Evolutionary conservation across 371 early-diverging fungal genomes (phyloP).

Genomic region (Mucor sp.): DNA sequence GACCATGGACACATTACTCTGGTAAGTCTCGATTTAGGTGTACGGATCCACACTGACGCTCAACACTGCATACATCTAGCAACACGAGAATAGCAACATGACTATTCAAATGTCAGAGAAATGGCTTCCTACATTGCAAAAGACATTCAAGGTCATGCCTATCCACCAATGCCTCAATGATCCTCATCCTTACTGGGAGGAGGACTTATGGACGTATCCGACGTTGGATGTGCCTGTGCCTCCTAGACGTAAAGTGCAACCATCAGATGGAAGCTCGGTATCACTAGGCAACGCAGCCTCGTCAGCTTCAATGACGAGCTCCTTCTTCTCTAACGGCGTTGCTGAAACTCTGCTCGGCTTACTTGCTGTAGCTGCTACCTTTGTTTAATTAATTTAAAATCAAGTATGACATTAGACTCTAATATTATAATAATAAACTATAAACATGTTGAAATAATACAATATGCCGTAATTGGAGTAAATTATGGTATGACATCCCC

Average conservation of each 20-base stretch:
- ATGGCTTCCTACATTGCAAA: conserved; percentile 48
- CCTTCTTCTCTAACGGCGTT: neutral
- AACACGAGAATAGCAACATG: conserved; percentile 50
- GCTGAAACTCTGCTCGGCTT: neutral
- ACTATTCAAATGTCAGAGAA: conserved; percentile 44
- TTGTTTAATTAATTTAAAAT: neutral
- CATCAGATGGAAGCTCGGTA: no score
- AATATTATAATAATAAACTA: neutral
- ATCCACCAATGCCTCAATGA: conserved; percentile 59
- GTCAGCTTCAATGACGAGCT: no score
- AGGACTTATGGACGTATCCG: conserved; percentile 39
- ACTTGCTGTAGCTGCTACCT: neutral
- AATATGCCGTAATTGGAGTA: no score
- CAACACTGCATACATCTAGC: conserved; percentile 15
- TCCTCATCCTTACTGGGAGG: conserved; percentile 53
- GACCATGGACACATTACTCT: conserved; percentile 44
- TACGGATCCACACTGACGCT: neutral
- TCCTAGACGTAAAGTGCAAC: neutral
- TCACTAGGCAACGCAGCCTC: no score
- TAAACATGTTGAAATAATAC: no score
- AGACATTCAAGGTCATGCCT: conserved; percentile 43
- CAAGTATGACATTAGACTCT: neutral
- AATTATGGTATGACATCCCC: no score
- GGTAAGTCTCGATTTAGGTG: conserved; percentile 3
- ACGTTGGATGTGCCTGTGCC: conserved; percentile 20